phyloP scores from a whole-genome alignment of 2,329 filamentous ascomycete genomes.

The Trichophaea hybrida region DNA sequence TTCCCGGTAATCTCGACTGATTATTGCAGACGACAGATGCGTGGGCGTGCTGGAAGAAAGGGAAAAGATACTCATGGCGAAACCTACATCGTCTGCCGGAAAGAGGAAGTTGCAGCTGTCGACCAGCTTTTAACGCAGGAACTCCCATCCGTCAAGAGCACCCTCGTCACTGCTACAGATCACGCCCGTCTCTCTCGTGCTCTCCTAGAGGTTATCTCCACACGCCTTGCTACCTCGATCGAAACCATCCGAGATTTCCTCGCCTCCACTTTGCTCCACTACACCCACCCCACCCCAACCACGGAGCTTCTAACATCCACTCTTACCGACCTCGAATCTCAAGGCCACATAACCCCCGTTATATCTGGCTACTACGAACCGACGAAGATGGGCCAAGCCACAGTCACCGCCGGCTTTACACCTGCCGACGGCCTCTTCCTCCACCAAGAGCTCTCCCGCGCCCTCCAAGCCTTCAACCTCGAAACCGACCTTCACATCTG shows the following conservation, averaged over 20 bases:
- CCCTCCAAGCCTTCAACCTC: slow-evolving; percentile 60
- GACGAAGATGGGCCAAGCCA: slow-evolving; percentile 53
- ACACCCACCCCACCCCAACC: slow-evolving; percentile 33
- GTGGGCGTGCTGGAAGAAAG: slow-evolving; percentile 61
- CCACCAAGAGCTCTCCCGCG: slow-evolving; percentile 51
- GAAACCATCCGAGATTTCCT: slow-evolving; percentile 55
- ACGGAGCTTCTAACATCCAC: background rate
- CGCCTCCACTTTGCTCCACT: slow-evolving; percentile 49
- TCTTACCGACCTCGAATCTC: background rate
- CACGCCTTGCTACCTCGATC: slow-evolving; percentile 50
- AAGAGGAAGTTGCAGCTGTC: slow-evolving; percentile 53
- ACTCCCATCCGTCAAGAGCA: slow-evolving; percentile 44
- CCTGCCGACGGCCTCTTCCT: slow-evolving; percentile 64
- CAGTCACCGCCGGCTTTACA: slow-evolving; percentile 57
- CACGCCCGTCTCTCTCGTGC: slow-evolving; percentile 37
- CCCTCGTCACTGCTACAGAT: background rate
- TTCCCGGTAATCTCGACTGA: background rate
- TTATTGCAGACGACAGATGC: slow-evolving; percentile 50
- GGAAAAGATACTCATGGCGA: slow-evolving; percentile 65
- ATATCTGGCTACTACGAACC: slow-evolving; percentile 41
- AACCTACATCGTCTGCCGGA: slow-evolving; percentile 60
- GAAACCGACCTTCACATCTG: slow-evolving; percentile 68
- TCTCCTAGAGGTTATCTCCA: slow-evolving; percentile 55
- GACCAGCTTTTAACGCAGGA: slow-evolving; percentile 58
- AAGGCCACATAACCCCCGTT: slow-evolving; percentile 35